These are phyloP conservation scores for Secale cereale DNA, from an alignment of 176 grass and related monocot genomes.

Conservation along the genomic window DNA sequence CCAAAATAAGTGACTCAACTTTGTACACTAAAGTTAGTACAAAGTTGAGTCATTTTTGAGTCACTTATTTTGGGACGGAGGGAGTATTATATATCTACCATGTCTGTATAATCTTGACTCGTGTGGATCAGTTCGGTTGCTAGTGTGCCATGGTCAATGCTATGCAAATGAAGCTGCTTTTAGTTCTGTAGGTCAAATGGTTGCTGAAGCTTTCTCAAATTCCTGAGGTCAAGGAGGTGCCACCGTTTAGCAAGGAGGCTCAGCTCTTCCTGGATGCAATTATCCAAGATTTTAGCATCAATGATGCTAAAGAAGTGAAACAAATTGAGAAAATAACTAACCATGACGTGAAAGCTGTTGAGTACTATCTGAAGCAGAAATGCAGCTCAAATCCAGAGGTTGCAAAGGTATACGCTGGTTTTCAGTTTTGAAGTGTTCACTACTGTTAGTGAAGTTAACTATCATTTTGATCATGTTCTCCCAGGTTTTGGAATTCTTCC, in stretches of 20 bases:
- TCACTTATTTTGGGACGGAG: too few relatives aligned
- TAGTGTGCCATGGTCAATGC: not conserved
- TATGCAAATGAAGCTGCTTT: conserved; percentile 1
- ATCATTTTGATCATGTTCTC: conserved; percentile 7
- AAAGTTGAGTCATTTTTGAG: too few relatives aligned
- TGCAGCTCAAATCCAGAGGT: conserved; percentile 73
- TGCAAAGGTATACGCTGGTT: conserved; percentile 48
- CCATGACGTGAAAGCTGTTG: conserved; percentile 92
- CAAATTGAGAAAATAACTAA: conserved; percentile 88
- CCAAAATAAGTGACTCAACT: too few relatives aligned
- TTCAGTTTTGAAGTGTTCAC: not conserved
- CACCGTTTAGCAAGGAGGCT: conserved; percentile 64
- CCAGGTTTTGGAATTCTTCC: conserved; percentile 91
- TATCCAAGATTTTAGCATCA: conserved; percentile 57
- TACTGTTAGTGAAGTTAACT: conserved; percentile 8
- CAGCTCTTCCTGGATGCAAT: conserved; percentile 64
- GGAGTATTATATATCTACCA: not conserved
- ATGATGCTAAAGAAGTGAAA: conserved; percentile 81
- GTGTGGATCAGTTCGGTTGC: not conserved
- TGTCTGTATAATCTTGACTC: not conserved
- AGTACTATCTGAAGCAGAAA: conserved; percentile 94
- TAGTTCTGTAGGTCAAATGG: conserved; percentile 72
- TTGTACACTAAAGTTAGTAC: too few relatives aligned
- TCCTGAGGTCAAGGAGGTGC: conserved; percentile 78
- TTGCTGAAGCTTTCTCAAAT: conserved; percentile 85